Evolutionary conservation across 2,329 filamentous ascomycete species (phyloP).

Genomic region (Alternaria triticina): DNA sequence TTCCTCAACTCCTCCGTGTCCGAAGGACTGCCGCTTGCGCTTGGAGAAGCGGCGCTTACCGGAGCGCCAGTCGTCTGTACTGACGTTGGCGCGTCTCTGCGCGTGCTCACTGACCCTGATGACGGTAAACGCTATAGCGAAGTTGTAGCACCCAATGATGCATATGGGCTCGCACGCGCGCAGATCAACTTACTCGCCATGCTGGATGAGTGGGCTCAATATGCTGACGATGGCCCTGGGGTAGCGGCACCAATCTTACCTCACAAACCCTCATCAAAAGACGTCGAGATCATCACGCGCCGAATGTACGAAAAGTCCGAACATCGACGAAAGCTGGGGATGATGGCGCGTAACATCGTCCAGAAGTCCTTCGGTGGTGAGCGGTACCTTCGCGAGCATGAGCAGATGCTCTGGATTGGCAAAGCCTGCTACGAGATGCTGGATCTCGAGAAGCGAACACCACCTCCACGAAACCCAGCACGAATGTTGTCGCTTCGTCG

Average conservation of each 20-base stretch:
- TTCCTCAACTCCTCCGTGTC: slow-evolving; percentile 64
- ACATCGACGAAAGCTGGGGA: slow-evolving; percentile 63
- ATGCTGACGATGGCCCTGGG: slow-evolving; percentile 59
- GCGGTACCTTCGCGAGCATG: slow-evolving; percentile 66
- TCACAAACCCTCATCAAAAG: slow-evolving; percentile 56
- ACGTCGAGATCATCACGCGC: slow-evolving; percentile 61
- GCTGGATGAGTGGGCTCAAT: slow-evolving; percentile 66
- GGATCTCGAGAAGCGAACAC: slow-evolving; percentile 30
- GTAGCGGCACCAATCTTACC: slow-evolving; percentile 52
- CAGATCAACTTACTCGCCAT: slow-evolving; percentile 68
- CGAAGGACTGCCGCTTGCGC: slow-evolving; percentile 62
- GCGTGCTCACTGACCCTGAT: slow-evolving; percentile 62
- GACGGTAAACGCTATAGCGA: slow-evolving; percentile 61
- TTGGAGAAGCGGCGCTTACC: slow-evolving; percentile 64
- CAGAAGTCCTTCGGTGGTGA: slow-evolving; percentile 66
- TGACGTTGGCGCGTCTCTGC: slow-evolving; percentile 62
- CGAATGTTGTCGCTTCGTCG: slow-evolving; percentile 34
- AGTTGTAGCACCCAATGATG: slow-evolving; percentile 69
- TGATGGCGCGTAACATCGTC: slow-evolving; percentile 65
- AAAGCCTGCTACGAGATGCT: slow-evolving; percentile 46
- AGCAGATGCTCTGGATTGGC: slow-evolving; percentile 57
- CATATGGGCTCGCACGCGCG: slow-evolving; percentile 64
- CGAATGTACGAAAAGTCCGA: slow-evolving; percentile 67
- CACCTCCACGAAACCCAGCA: slow-evolving; percentile 38
- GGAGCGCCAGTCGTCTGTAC: slow-evolving; percentile 64